Evolutionary conservation across 352 stramenopile species (phyloP).

Genomic region (Globisporangium nagaii): DNA sequence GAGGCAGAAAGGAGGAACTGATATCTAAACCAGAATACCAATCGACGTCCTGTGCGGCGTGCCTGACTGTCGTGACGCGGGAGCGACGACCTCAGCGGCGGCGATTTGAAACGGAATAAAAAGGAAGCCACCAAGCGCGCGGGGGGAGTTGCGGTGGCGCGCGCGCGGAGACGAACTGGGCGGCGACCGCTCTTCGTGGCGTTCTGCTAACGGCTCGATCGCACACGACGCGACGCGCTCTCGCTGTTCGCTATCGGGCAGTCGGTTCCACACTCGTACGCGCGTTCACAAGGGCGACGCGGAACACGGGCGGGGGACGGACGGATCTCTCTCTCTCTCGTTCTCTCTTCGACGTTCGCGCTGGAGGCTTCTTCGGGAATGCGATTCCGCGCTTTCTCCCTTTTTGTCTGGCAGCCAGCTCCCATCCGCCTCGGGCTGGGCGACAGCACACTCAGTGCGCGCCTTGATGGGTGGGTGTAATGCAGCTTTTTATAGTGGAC

Average conservation of each 20-base stretch:
- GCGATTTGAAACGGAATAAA: conserved; percentile 6
- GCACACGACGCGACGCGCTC: not conserved
- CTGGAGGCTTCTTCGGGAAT: conserved; percentile 1
- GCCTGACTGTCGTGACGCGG: not conserved
- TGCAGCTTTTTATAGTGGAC: not conserved
- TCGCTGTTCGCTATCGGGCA: not conserved
- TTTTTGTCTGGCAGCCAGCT: not conserved
- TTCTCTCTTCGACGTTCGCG: not conserved
- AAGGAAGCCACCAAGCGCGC: not conserved
- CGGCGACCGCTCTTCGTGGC: not conserved
- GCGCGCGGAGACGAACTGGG: not conserved
- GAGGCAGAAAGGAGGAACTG: not conserved
- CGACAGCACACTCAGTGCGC: not conserved
- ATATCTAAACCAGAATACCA: conserved; percentile 1
- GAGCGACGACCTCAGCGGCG: not conserved
- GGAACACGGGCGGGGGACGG: no score
- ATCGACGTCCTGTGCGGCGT: not conserved
- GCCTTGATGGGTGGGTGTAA: not conserved
- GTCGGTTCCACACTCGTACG: not conserved
- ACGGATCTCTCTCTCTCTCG: not conserved
- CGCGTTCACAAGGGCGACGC: not conserved
- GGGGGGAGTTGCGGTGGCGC: conserved; percentile 1
- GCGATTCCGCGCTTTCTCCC: not conserved
- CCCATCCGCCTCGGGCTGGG: not conserved
- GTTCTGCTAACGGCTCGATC: not conserved